Conservation (phyloP, 2,329 filamentous ascomycete genomes). For the Ascosphaera apis region DNA sequence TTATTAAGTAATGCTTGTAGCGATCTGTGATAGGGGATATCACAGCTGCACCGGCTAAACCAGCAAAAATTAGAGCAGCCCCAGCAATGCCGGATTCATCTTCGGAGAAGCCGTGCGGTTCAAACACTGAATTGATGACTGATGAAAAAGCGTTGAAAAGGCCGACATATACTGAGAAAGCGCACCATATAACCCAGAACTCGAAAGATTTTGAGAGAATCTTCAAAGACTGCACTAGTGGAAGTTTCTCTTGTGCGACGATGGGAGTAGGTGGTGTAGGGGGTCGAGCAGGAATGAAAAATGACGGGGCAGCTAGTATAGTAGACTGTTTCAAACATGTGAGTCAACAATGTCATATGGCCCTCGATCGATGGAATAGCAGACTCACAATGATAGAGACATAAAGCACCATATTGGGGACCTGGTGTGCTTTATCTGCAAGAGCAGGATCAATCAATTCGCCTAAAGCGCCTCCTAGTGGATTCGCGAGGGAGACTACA, state of each 20-base stretch:
- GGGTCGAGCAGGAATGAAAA: conserved; percentile 56
- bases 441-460: conserved; percentile 68
- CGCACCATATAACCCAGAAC: conserved; percentile 57
- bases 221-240: conserved; percentile 32
- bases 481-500: conserved; percentile 64
- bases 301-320: conserved; percentile 45
- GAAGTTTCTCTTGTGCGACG: conserved; percentile 28
- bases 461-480: conserved; percentile 68
- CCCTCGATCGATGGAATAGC: too few relatives aligned
- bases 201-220: conserved; percentile 37
- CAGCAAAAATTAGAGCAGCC: conserved; percentile 70
- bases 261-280: conserved; percentile 57
- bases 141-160: conserved; percentile 86
- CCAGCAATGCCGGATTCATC: conserved; percentile 75
- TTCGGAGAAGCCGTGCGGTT: conserved; percentile 65
- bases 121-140: conserved; percentile 71
- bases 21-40: conserved; percentile 64
- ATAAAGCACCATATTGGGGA: conserved; percentile 68
- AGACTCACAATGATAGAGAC: conserved; percentile 55
- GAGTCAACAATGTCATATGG: too few relatives aligned
- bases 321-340: too few relatives aligned
- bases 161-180: conserved; percentile 69
- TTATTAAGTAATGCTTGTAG: conserved; percentile 53
- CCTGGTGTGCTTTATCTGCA: conserved; percentile 36
- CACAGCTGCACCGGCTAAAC: conserved; percentile 54